Base-by-base conservation (phyloP, 306 rosid genomes). In the Rosa rugosa region DNA sequence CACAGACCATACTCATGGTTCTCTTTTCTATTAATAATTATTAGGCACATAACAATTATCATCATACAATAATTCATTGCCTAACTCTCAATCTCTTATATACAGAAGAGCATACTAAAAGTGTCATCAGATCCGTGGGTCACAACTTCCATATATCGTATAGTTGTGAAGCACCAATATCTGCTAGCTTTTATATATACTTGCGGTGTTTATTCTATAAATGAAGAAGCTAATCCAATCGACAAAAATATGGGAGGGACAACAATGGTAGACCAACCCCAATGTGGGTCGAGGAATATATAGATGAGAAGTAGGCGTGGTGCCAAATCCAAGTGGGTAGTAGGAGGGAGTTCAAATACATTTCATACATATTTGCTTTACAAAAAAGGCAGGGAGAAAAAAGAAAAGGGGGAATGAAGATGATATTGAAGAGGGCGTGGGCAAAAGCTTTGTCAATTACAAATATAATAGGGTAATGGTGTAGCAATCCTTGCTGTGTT, bases 401-500 rank as follows among this genome's bases (percentile, higher is more conserved):
- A 82, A 66, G 36, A 80, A 27, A 17, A 62, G 66, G 41, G 25
- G 23, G 76, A 59, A 25, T 67, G 45, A 64, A 64, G 47, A 66
- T 17, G 47, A 66, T 25, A 38, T 36, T 66, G 46, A 38, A 17
- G 46, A 67, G 70, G 69, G 69, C 69, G 63, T 71, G 68, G 77
- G 71, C 56, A 22, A 72, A 83, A 69, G 83, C 40, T 41, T 34
- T 79, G 25, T 84, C 73, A 56, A 8, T 62, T 27, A 62, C 20
- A 65, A 66, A 62, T 81, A 79, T 84, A 82, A 86, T 82, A 47
- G 84, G 66, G 76, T 31, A 42, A 71, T 84, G 25, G 72, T 17
- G 77, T 25, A 80, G 18, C 72, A 74, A 64, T 79, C 86, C 88
- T 85, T 81, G 91, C 90, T 91, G 87, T 82, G 81, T 82, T 83